phyloP scores from a whole-genome alignment of 164 flowering plant genomes.

The Kalanchoe fedtschenkoi region DNA sequence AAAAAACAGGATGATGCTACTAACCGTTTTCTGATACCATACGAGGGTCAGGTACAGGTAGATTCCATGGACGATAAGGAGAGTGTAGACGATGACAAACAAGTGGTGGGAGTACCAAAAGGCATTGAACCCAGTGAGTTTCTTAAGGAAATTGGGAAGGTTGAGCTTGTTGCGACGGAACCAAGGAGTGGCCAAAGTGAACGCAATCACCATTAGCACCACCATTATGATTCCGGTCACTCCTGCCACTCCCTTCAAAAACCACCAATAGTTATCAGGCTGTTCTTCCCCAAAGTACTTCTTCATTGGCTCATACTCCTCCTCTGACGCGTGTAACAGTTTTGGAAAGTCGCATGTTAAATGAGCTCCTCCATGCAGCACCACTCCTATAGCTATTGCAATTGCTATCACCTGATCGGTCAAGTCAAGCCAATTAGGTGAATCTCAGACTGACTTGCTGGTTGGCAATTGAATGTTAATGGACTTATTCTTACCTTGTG shows the following conservation, averaged over 20 bases:
- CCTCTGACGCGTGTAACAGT: conserved; percentile 32
- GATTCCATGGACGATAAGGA: conserved; percentile 30
- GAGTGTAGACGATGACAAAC: conserved; percentile 32
- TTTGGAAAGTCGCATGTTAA: conserved; percentile 36
- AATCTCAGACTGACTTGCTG: neutral
- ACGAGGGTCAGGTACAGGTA: conserved; percentile 27
- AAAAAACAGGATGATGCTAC: neutral
- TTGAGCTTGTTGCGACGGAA: conserved; percentile 28
- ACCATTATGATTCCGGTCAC: conserved; percentile 28
- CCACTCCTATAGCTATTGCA: conserved; percentile 22
- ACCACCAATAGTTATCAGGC: conserved; percentile 32
- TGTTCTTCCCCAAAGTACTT: conserved; percentile 39
- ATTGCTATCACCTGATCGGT: conserved; percentile 23
- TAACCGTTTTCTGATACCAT: conserved; percentile 41
- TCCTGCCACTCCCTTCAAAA: conserved; percentile 30
- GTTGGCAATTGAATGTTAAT: neutral
- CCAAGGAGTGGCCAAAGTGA: conserved; percentile 37
- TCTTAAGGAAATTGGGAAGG: conserved; percentile 25
- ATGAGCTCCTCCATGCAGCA: conserved; percentile 27
- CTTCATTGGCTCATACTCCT: conserved; percentile 41
- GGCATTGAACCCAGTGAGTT: conserved; percentile 36
- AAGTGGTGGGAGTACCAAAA: conserved; percentile 45
- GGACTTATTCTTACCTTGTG: conserved; percentile 28
- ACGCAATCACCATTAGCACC: conserved; percentile 36
- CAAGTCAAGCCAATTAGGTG: neutral